A percentile compares a stretch with the other conserved stretches of the same genome.
These are phyloP conservation scores for Turnera subulata DNA, from an alignment of 345 rosid species.

Conservation along the genomic window DNA sequence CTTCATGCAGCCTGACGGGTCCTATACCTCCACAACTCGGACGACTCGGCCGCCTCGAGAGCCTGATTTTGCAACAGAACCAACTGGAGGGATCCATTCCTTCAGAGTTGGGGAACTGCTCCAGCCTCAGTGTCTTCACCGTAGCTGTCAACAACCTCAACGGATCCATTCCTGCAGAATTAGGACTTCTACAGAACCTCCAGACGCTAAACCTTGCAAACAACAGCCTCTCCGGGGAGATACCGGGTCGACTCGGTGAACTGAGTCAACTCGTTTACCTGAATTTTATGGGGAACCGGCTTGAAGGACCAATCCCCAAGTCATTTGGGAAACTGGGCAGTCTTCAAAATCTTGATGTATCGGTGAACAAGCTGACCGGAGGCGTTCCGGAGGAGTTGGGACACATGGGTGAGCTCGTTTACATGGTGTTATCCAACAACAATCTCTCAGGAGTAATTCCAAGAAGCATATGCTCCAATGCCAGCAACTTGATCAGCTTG, in stretches of 20 bases:
- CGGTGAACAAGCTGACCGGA: constrained; percentile 63
- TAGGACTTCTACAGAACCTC: constrained; percentile 52
- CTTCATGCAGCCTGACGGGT: constrained; percentile 72
- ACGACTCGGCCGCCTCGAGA: constrained; percentile 34
- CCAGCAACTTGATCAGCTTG: constrained; percentile 47
- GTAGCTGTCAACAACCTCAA: constrained; percentile 56
- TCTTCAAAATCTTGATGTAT: constrained; percentile 68
- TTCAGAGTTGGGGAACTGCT: constrained; percentile 65
- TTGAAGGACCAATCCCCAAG: constrained; percentile 60
- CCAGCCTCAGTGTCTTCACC: constrained; percentile 49
- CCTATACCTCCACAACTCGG: constrained; percentile 66
- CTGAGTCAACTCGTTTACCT: constrained; percentile 58
- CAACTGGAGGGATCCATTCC: constrained; percentile 69
- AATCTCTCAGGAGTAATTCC: constrained; percentile 57
- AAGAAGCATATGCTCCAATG: constrained; percentile 45
- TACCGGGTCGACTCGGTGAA: constrained; percentile 57
- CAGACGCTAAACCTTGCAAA: constrained; percentile 56
- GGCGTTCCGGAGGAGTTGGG: constrained; percentile 71
- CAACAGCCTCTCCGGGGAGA: constrained; percentile 69
- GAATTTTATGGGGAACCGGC: constrained; percentile 62
- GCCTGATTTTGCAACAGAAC: constrained; percentile 60
- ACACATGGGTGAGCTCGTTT: constrained; percentile 54
- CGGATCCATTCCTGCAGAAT: constrained; percentile 65
- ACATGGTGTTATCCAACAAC: constrained; percentile 58
- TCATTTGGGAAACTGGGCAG: constrained; percentile 39